These are phyloP conservation scores for Neospora caninum DNA, from an alignment of 169 alveolate genomes.

Conservation along the genomic window DNA sequence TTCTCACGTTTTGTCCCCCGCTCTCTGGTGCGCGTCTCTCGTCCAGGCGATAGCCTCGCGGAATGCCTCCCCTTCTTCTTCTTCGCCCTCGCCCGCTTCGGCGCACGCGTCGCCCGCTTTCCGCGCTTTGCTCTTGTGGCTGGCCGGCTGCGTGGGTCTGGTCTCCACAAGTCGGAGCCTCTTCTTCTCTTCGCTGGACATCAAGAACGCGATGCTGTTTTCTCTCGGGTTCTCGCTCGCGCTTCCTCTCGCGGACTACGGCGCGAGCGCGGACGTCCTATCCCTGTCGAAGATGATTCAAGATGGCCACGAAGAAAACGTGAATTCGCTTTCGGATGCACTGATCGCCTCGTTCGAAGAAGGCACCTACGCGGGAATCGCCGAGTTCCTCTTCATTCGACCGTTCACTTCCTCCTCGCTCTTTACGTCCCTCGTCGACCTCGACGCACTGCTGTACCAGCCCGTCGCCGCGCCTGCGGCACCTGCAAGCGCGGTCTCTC, in stretches of 20 bases:
- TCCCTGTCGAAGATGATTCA: background rate
- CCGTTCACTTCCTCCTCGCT: background rate
- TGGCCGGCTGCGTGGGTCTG: background rate
- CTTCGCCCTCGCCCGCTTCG: background rate
- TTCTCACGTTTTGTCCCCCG: no score
- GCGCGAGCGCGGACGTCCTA: background rate
- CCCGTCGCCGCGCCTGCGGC: background rate
- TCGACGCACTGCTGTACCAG: background rate
- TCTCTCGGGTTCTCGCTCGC: background rate
- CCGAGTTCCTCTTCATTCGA: background rate
- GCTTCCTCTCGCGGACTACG: background rate
- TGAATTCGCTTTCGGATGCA: background rate
- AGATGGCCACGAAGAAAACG: background rate
- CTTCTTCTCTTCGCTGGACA: background rate
- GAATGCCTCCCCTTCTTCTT: background rate
- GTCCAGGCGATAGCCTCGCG: background rate
- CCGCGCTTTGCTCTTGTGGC: constrained; percentile 8
- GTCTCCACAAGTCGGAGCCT: background rate
- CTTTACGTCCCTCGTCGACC: constrained; percentile 12
- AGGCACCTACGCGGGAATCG: constrained; percentile 1
- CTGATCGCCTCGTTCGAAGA: background rate
- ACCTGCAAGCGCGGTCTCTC: background rate
- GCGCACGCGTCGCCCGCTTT: background rate
- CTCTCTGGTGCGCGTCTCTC: no score
- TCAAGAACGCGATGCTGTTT: constrained; percentile 3